Base-by-base conservation (phyloP, 164 flowering plant genomes). In the Berberis thunbergii region DNA sequence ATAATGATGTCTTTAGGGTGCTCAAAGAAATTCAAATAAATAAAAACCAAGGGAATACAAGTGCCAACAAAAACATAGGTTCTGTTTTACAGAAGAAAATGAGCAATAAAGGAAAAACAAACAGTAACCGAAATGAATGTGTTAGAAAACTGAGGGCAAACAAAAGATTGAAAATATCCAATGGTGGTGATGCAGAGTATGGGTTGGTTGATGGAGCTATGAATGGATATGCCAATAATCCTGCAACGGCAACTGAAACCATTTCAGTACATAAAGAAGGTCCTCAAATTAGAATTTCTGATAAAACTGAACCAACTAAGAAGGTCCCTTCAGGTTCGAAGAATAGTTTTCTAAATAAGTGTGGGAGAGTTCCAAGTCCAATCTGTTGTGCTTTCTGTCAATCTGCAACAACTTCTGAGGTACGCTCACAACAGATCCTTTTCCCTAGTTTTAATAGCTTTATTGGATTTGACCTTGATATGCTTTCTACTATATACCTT, bases 371-470 rank as follows among this genome's bases (percentile, higher is more conserved):
- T 64, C 43, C 72, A 52, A 53, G 42, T 43, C 68, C 67, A 70
- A 45, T 72, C n/a, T 69, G 54, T 13, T 94, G 97, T 78, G 90
- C 89, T 43, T 94, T 94, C 63, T 94, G 98, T 69, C 91, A 75
- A 43, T 83, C 95, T 53, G 65, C 81, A 56, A 78, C 75, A 57
- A 83, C 81, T 43, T 75, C 97, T 4, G 82, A 91, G 95, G 98
- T 89, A 80, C 54, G 4, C 57, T 45, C 11, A 0, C 38, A 45
- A 45, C 8, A 1, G 11, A 3, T 6, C 8, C 48, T 12, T 63
- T n/a, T 12, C 4, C 13, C 5, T 39, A 9, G 26, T 26, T 43
- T 63, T 12, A 12, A n/a, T 38, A 38, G 39, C 10, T 59, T 3
- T 46, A 45, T 11, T 65, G 11, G 3, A 10, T 45, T 55, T 12